These are phyloP conservation scores for Colletotrichum spinosum DNA, from an alignment of 2,329 filamentous ascomycete species.

Conservation along the genomic window DNA sequence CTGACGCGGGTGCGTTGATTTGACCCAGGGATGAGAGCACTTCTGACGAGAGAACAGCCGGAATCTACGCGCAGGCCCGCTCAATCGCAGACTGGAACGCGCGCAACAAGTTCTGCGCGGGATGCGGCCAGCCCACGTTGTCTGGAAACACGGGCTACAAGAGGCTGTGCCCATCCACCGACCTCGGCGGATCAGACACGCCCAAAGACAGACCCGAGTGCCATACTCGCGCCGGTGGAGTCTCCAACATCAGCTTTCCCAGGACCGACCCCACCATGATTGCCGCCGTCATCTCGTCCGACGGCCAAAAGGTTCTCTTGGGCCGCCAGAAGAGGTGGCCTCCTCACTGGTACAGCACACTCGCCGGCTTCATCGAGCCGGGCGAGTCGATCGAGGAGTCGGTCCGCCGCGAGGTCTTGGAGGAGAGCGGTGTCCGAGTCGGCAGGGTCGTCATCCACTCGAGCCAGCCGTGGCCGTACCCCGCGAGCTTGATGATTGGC, in stretches of 20 bases:
- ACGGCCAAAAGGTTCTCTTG: constrained; percentile 82
- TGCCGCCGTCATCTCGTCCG: constrained; percentile 87
- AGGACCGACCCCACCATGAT: constrained; percentile 96
- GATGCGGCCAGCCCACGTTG: constrained; percentile 86
- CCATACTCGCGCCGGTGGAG: constrained; percentile 80
- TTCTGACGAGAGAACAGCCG: constrained; percentile 65
- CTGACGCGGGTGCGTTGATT: constrained; percentile 66
- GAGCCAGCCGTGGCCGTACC: constrained; percentile 90
- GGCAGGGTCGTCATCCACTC: constrained; percentile 85
- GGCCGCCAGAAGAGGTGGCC: constrained; percentile 90
- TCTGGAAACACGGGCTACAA: constrained; percentile 85
- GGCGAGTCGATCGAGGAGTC: constrained; percentile 89
- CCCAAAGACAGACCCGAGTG: constrained; percentile 74
- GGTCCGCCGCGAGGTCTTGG: constrained; percentile 86
- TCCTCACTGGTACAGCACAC: constrained; percentile 85
- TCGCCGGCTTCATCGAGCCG: constrained; percentile 88
- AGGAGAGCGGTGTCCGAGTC: constrained; percentile 82
- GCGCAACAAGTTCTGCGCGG: constrained; percentile 91
- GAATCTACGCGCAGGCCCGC: constrained; percentile 89
- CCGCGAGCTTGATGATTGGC: constrained; percentile 85
- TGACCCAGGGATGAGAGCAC: background rate
- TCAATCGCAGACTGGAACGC: constrained; percentile 94
- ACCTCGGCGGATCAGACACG: constrained; percentile 61
- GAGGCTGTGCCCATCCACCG: constrained; percentile 79
- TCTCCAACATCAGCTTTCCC: constrained; percentile 93